phyloP scores from a whole-genome alignment of 805 yeast genomes.

The Torulaspora maleeae region DNA sequence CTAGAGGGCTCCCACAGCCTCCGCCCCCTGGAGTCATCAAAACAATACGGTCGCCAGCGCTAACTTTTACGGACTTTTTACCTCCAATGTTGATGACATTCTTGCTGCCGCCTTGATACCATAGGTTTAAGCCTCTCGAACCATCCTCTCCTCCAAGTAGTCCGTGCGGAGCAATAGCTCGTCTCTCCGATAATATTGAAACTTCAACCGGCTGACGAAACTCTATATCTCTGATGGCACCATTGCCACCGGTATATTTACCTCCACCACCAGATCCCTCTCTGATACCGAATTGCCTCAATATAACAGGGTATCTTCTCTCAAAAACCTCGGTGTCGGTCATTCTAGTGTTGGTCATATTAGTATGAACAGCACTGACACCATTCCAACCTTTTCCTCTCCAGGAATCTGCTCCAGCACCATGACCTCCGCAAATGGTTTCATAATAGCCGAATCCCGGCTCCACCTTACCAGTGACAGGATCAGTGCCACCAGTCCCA shows the following conservation, averaged over 20 bases:
- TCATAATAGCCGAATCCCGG: conserved; percentile 86
- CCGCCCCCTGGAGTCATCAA: conserved; percentile 86
- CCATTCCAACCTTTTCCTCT: conserved; percentile 77
- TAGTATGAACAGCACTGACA: conserved; percentile 84
- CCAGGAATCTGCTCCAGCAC: conserved; percentile 56
- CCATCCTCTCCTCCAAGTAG: conserved; percentile 79
- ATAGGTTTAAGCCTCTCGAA: conserved; percentile 59
- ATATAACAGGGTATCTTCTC: conserved; percentile 77
- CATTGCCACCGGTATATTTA: conserved; percentile 70
- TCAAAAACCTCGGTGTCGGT: conserved; percentile 90
- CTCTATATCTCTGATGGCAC: conserved; percentile 80
- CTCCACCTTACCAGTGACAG: conserved; percentile 41
- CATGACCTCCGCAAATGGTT: conserved; percentile 94
- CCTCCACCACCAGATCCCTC: conserved; percentile 82
- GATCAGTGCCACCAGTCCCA: conserved; percentile 66
- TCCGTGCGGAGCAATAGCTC: conserved; percentile 84
- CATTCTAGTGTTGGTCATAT: conserved; percentile 89
- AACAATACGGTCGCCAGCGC: conserved; percentile 60
- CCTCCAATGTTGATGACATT: conserved; percentile 57
- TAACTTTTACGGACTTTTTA: conserved; percentile 54
- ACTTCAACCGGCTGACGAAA: conserved; percentile 68
- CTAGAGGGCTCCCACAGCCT: conserved; percentile 51
- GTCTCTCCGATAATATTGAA: conserved; percentile 79
- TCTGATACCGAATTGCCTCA: conserved; percentile 68
- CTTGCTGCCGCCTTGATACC: conserved; percentile 40